Evolutionary conservation across 768 basidiomycete species (phyloP).

Genomic region (Coprinopsis marcescibilis): DNA sequence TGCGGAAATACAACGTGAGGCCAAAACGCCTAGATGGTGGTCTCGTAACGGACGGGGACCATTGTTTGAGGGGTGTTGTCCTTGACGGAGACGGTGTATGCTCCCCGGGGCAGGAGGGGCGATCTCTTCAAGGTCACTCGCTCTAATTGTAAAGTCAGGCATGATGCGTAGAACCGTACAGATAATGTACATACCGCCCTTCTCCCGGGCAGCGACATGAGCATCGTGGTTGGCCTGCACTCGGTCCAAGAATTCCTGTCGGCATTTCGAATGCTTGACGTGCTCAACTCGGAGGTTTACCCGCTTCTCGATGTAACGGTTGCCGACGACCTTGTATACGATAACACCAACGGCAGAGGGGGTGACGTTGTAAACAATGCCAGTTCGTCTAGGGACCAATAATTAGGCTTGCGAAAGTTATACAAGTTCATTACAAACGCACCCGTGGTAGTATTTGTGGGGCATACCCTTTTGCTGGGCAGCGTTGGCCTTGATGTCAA

Average conservation of each 20-base stretch:
- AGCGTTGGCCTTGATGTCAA: constrained; percentile 99
- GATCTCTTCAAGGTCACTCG: constrained; percentile 81
- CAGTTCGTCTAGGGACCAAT: constrained; percentile 75
- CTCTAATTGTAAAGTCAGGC: constrained; percentile 38
- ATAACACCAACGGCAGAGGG: constrained; percentile 93
- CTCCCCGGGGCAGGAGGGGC: constrained; percentile 75
- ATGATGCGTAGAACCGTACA: not conserved
- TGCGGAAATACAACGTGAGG: constrained; percentile 17
- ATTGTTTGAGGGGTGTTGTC: constrained; percentile 91
- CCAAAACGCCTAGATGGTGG: constrained; percentile 71
- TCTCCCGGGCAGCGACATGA: constrained; percentile 82
- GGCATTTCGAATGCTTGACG: constrained; percentile 92
- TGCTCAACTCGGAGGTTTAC: constrained; percentile 98
- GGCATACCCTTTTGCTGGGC: constrained; percentile 99
- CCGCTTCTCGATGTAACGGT: constrained; percentile 98
- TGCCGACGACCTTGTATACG: constrained; percentile 97
- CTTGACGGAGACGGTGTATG: constrained; percentile 63
- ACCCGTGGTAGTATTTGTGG: constrained; percentile 99
- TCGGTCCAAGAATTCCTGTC: constrained; percentile 94
- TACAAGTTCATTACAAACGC: constrained; percentile 27
- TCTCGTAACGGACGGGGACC: constrained; percentile 91
- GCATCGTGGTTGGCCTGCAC: constrained; percentile 88
- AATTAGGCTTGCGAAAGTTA: constrained; percentile 1
- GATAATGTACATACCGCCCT: constrained; percentile 64
- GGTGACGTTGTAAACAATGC: constrained; percentile 98